Percentiles rank a stretch among this genome's conserved stretches.
Conservation (phyloP, 2,329 filamentous ascomycete species). For the Stachybotrys elegans region DNA sequence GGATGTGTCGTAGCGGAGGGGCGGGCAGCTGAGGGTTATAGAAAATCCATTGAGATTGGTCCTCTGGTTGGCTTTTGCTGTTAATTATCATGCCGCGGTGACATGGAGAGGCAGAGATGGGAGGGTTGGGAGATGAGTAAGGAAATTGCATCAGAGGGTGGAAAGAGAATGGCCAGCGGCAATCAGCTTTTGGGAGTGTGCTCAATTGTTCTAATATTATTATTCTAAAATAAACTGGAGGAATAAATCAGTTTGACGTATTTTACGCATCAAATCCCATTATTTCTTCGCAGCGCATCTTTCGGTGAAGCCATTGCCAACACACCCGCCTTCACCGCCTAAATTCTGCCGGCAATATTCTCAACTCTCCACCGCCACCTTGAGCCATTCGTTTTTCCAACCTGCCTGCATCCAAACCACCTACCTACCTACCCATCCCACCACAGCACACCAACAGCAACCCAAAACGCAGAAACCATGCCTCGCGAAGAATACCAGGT, state of each 20-base stretch:
- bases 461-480: conserved; percentile 31
- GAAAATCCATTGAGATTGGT: too few species aligned
- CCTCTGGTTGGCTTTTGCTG: too few species aligned
- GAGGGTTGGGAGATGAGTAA: background rate
- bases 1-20: background rate
- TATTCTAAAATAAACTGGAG: too few species aligned
- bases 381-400: conserved; percentile 12
- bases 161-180: background rate
- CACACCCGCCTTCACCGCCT: conserved; percentile 16
- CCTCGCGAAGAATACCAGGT: conserved; percentile 76
- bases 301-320: too few species aligned
- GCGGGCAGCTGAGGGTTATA: too few species aligned
- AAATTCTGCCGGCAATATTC: conserved; percentile 21
- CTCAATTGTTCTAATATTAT: too few species aligned
- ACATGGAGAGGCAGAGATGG: background rate
- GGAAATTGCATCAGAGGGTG: background rate
- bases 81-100: too few species aligned
- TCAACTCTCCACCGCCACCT: conserved; percentile 10
- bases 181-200: too few species aligned
- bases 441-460: background rate
- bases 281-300: too few species aligned
- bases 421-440: background rate
- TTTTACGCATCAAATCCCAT: too few species aligned
- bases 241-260: background rate
- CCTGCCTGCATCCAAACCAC: background rate